These are phyloP conservation scores for Syncephalis plumigaleata DNA, from an alignment of 371 early-diverging fungal genomes.

Conservation along the genomic window DNA sequence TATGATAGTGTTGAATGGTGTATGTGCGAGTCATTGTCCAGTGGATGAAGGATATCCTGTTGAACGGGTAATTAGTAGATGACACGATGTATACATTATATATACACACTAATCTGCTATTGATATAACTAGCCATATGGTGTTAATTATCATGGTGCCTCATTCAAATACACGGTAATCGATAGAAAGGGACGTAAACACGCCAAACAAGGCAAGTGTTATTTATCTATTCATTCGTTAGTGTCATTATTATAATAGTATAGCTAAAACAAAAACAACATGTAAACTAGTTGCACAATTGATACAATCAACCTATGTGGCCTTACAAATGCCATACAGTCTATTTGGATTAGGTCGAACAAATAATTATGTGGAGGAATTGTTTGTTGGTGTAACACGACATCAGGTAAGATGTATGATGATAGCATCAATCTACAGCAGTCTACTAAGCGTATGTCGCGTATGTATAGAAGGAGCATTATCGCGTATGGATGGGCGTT, in stretches of 20 bases:
- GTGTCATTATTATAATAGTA: no score
- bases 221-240: not conserved
- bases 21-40: slow-evolving; percentile 37
- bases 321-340: slow-evolving; percentile 66
- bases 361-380: slow-evolving; percentile 83
- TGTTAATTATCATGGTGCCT: slow-evolving; percentile 64
- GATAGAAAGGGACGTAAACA: slow-evolving; percentile 61
- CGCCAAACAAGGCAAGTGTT: slow-evolving; percentile 36
- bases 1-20: slow-evolving; percentile 46
- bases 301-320: slow-evolving; percentile 54
- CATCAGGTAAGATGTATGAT: slow-evolving; percentile 20
- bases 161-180: slow-evolving; percentile 67
- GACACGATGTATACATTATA: not conserved
- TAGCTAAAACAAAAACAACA: not conserved
- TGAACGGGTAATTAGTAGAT: slow-evolving; percentile 6
- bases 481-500: slow-evolving; percentile 40
- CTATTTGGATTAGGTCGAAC: slow-evolving; percentile 83
- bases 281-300: slow-evolving; percentile 46
- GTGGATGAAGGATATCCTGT: slow-evolving; percentile 15
- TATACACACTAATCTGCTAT: not conserved
- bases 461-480: slow-evolving; percentile 16
- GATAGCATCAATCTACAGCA: not conserved
- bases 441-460: slow-evolving; percentile 1
- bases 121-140: slow-evolving; percentile 45
- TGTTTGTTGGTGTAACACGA: slow-evolving; percentile 69